Evolutionary conservation across 805 yeast species (phyloP).

Genomic region (Spathaspora gorwiae): DNA sequence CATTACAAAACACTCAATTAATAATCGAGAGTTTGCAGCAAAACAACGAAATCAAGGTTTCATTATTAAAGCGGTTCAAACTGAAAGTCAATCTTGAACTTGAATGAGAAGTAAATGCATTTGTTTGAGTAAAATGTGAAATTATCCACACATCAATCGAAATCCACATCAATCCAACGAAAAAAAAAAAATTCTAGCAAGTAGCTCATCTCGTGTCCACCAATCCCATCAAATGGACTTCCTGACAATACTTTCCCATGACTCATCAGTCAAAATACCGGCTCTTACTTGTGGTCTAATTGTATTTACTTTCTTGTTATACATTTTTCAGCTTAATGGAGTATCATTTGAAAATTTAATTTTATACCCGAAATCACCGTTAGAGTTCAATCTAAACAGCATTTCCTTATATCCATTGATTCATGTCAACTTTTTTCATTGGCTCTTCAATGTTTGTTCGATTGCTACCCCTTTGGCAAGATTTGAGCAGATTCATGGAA

Average conservation of each 20-base stretch:
- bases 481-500: constrained; percentile 73
- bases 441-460: constrained; percentile 54
- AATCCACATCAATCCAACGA: not conserved
- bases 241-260: not conserved
- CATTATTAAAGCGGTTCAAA: constrained; percentile 18
- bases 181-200: not conserved
- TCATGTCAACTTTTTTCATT: constrained; percentile 59
- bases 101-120: not conserved
- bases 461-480: constrained; percentile 55
- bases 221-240: not conserved
- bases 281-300: constrained; percentile 61
- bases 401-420: constrained; percentile 71
- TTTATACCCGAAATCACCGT: constrained; percentile 53
- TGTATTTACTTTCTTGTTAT: constrained; percentile 49
- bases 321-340: constrained; percentile 17
- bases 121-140: not conserved
- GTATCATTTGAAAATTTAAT: constrained; percentile 35
- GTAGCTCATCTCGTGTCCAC: not conserved
- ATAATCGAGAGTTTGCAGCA: constrained; percentile 20
- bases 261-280: constrained; percentile 26
- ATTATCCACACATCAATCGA: not conserved
- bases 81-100: constrained; percentile 6
- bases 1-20: constrained; percentile 19
- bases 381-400: constrained; percentile 41
- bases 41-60: constrained; percentile 21